Evolutionary conservation across 2,329 filamentous ascomycete genomes (phyloP).

Genomic region (Colletotrichum sp.): DNA sequence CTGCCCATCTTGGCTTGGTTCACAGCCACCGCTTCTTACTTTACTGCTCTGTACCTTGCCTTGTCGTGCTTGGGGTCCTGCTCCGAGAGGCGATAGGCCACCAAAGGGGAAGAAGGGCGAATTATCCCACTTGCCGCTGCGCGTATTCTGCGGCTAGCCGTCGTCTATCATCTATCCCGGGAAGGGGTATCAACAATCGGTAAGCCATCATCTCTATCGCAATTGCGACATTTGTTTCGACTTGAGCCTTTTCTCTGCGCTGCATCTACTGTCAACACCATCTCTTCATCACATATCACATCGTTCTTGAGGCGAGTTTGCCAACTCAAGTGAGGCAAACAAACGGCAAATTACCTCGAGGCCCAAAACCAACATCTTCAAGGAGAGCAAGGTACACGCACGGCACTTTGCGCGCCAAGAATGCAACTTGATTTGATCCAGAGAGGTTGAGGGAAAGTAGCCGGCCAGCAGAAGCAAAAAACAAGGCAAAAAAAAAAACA

Average conservation of each 20-base stretch:
- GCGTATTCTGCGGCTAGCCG: slow-evolving; percentile 11
- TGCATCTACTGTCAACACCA: neutral
- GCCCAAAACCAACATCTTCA: neutral
- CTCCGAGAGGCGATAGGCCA: slow-evolving; percentile 16
- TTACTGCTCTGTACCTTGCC: slow-evolving; percentile 13
- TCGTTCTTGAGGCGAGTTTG: neutral
- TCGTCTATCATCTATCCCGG: neutral
- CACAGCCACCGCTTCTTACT: neutral
- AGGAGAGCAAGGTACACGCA: neutral
- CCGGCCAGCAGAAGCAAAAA: neutral
- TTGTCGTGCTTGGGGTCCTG: slow-evolving; percentile 13
- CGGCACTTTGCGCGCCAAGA: neutral
- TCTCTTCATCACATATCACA: neutral
- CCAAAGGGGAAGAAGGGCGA: slow-evolving; percentile 5
- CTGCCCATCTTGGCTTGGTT: slow-evolving; percentile 12
- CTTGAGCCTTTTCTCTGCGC: neutral
- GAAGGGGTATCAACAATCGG: neutral
- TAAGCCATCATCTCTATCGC: slow-evolving; percentile 5
- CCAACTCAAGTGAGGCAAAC: slow-evolving; percentile 16
- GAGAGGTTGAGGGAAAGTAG: neutral
- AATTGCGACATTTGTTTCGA: neutral
- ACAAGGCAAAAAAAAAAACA: neutral
- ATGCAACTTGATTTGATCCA: neutral
- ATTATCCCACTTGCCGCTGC: slow-evolving; percentile 11
- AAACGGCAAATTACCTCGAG: neutral